Base-by-base conservation (phyloP, 805 yeast species). In the Komagataella ulmi region DNA sequence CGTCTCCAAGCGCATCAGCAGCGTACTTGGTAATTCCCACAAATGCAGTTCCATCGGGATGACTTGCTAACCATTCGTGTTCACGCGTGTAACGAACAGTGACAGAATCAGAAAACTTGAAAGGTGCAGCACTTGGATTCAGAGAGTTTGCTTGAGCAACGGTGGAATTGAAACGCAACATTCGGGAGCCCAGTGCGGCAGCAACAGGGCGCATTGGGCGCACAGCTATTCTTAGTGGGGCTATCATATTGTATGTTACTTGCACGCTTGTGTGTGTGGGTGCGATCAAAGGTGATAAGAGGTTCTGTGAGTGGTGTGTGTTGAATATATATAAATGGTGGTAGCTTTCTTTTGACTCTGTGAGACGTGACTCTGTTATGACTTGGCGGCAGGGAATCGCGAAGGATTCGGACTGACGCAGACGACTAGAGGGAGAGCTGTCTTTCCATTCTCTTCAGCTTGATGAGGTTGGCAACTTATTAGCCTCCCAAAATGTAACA, bases 1-100 rank as follows among this genome's bases (percentile, higher is more conserved):
- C 95, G 69, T 93, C 99, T 47, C 99, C 99, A 55, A 93, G 78
- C 6, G 98, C 95, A 62, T 89, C 96, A 19, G 97, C 84, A 17
- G 99, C 99, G 65, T 93, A 90, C 61, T 79, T 80, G 53, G 99
- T 89, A 67, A 93, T 88, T 30, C 99, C 99, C 52, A 91, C 74
- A 60, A 83, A 89, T 1, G 91, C 85, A 46, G 82, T 74, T 54
- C 87, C 87, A 67, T 90, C 96, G 24, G 79, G 77, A 65, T 86
- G 95, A 52, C 81, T 74, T 3, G 96, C 90, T 52, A 93, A 69
- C 97, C 97, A 91, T 72, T 91, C 99, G 72, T 91, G 99, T 63
- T 93, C 96, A 51, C 74, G 69, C 8, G 98, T 88, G 76, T 79
- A 90, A 68, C 77, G 81, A 55, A 82, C 75, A 14, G 67, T 63